A percentile compares a stretch with the other conserved stretches of the same genome.
Evolutionary conservation across 2,329 filamentous ascomycete genomes (phyloP).

Genomic region (Stylonectria norvegica): DNA sequence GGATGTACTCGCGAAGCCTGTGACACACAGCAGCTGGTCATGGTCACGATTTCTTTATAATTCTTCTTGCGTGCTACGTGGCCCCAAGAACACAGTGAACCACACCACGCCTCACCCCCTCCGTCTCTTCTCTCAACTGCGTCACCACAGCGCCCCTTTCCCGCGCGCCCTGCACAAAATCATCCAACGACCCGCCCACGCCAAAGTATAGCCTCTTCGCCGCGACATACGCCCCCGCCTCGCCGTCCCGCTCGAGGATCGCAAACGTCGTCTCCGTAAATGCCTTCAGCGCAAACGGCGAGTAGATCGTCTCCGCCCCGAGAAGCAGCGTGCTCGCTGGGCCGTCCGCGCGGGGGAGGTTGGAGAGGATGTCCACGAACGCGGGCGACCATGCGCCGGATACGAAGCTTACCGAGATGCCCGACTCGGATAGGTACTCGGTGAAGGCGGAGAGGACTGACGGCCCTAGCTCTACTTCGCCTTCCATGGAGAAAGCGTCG

Average conservation of each 20-base stretch:
- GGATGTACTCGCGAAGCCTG: no score
- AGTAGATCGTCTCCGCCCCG: slow-evolving; percentile 82
- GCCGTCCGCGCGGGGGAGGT: slow-evolving; percentile 11
- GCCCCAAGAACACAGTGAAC: slow-evolving; percentile 46
- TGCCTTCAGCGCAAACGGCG: slow-evolving; percentile 63
- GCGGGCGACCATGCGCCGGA: slow-evolving; percentile 71
- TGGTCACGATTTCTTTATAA: no score
- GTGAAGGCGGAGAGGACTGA: slow-evolving; percentile 58
- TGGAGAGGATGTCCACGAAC: slow-evolving; percentile 59
- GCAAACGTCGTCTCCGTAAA: slow-evolving; percentile 66
- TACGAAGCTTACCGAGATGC: slow-evolving; percentile 61
- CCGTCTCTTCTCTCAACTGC: slow-evolving; percentile 54
- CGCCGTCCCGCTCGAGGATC: slow-evolving; percentile 52
- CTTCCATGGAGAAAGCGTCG: slow-evolving; percentile 48
- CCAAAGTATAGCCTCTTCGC: slow-evolving; percentile 83
- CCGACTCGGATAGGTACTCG: slow-evolving; percentile 44
- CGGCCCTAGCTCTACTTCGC: slow-evolving; percentile 62
- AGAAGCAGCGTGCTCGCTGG: slow-evolving; percentile 51
- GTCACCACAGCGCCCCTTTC: slow-evolving; percentile 47
- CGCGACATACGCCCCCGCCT: slow-evolving; percentile 62
- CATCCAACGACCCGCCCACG: slow-evolving; percentile 76
- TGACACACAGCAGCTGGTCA: no score
- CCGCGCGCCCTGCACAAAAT: slow-evolving; percentile 58
- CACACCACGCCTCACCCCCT: slow-evolving; percentile 60
- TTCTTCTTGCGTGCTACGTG: no score